Evolutionary conservation across 768 basidiomycete genomes (phyloP), one percentile per base, ranked within the genome.

Genomic region (Pleurotus cornucopiae): DNA sequence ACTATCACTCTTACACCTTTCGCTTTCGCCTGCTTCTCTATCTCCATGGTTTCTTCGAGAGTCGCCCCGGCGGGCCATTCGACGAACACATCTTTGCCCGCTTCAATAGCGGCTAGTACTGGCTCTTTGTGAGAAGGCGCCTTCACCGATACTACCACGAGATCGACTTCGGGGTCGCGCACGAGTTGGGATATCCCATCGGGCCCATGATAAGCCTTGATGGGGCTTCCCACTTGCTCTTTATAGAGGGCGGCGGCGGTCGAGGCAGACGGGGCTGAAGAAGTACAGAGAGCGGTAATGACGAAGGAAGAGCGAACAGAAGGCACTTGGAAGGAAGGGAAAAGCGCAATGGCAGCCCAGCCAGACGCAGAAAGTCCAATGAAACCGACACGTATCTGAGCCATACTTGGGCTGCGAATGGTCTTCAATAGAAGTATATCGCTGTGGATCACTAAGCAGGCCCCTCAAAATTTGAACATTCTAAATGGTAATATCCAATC

Each of bases 61-160:
- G 49, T 62, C 21, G 45, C 61, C 1, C 73, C 76, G 12, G 63
- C 69, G 3, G 76, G 74, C 73, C 73, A 77, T 58, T 77, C 75
- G 6, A 75, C 54, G 52, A 74, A 76, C 30, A 75, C 57, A 38
- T 69, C 58, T 59, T 76, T 77, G 20, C 71, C 71, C 25, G 69
- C 69, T 20, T 66, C 69, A 43, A 77, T 68, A 3, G 63, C 69
- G 13, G 71, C 69, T 37, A 67, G n/a, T 5, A 68, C 61, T 1
- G 66, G 62, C 1, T 62, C 61, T 26, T 64, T 67, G 59, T 76
- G 75, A 1, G 48, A n/a, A 6, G 62, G 60, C 13, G 68, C 63
- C 54, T 68, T 71, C 18, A 77, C 71, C 13, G 70, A 51, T 1
- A 74, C 69, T 0, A 63, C 69, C 25, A 77, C 67, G 18, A 76